Evolutionary conservation across 192 early-diverging fungal genomes (phyloP), one percentile per base, ranked within the genome.

Genomic region (Dissophora ornata): DNA sequence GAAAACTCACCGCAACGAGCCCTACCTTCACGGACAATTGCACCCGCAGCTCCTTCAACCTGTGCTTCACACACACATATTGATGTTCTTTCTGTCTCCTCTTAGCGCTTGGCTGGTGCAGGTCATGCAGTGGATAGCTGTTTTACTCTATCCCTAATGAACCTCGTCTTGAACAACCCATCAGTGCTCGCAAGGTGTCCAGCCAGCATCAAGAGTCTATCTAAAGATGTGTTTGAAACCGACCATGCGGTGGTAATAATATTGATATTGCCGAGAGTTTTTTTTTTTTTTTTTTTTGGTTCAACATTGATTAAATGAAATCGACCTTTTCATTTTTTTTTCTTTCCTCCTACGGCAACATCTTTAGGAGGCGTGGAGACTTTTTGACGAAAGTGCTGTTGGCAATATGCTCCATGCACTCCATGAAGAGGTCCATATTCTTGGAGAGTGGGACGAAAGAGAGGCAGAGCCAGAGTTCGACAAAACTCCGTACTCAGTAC

Each of bases 341-440:
- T 38, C 12, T 38, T 38, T 5, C 36, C n/a, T n/a, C n/a, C n/a
- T n/a, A n/a, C n/a, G n/a, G n/a, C n/a, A n/a, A n/a, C n/a, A n/a
- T n/a, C 18, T 45, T n/a, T 45, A 45, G 44, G 44, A 18, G 44
- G 44, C 44, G 4, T 45, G 44, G 44, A 6, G 44, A 45, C 10
- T 45, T n/a, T 45, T 45, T n/a, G 44, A 45, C n/a, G 44, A 45
- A 45, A 45, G 44, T n/a, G 15, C 44, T n/a, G n/a, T 45, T n/a
- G 44, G 44, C 18, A 16, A 45, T 16, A 45, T 18, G 44, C 4
- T 45, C 12, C 44, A 45, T n/a, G 12, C 12, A n/a, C 9, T n/a
- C 4, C 44, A 45, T n/a, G 9, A 45, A n/a, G 15, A n/a, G 44
- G 44, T 16, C 9, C 44, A 45, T n/a, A 6, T 45, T 16, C 10